These are phyloP conservation scores for Parmelia sp. DNA, from an alignment of 495 filamentous ascomycete genomes.

Conservation along the genomic window DNA sequence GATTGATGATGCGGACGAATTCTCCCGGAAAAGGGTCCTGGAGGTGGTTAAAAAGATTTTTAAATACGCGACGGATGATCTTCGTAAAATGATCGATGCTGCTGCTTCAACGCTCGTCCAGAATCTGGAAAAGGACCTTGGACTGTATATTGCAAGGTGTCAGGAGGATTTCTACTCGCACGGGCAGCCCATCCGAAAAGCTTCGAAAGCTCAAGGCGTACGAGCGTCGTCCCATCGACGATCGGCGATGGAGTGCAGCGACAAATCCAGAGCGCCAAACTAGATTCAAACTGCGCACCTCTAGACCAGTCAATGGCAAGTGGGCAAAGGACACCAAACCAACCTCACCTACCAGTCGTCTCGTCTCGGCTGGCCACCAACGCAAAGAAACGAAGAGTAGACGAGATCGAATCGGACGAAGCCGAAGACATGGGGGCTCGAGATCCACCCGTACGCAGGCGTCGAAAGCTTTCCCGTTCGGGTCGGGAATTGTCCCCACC, in stretches of 20 bases:
- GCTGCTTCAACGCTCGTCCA: background rate
- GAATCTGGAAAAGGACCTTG: background rate
- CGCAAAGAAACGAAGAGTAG: background rate
- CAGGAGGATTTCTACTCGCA: background rate
- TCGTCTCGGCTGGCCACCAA: background rate
- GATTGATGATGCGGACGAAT: background rate
- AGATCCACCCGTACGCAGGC: no score
- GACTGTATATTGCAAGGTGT: background rate
- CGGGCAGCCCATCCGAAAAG: background rate
- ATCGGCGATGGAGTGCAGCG: background rate
- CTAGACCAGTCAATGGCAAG: no score
- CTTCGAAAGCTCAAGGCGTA: background rate
- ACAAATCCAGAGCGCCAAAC: background rate
- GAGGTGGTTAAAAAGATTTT: conserved; percentile 1
- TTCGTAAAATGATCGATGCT: background rate
- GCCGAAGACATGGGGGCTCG: no score
- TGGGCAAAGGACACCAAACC: background rate
- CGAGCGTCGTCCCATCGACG: background rate
- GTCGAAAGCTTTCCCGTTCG: background rate
- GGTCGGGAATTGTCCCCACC: background rate
- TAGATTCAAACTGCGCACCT: no score
- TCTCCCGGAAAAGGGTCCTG: background rate
- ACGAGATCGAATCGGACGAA: background rate
- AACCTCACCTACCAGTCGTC: no score
- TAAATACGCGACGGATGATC: background rate